Evolutionary conservation across 306 rosid genomes (phyloP).

Genomic region (Nissolia schottii): DNA sequence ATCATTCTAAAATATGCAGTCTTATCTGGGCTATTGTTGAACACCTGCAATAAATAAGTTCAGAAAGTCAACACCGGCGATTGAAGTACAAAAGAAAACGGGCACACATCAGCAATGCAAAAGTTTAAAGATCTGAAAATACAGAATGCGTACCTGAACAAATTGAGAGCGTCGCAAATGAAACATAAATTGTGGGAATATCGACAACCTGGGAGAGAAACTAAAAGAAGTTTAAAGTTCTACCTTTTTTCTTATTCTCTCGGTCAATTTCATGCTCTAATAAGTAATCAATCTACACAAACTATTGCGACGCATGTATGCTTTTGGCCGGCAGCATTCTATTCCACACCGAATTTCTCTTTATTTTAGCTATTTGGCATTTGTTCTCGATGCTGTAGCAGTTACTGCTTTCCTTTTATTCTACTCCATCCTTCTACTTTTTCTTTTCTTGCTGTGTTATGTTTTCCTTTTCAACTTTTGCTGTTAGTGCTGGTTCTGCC

Average conservation of each 20-base stretch:
- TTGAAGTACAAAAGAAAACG: neutral
- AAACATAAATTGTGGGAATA: conserved; percentile 95
- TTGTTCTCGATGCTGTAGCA: too few species aligned
- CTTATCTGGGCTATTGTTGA: conserved; percentile 98
- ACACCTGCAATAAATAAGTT: conserved; percentile 54
- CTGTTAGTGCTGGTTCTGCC: too few species aligned
- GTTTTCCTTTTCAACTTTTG: too few species aligned
- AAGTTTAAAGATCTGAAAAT: neutral
- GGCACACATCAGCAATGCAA: conserved; percentile 17
- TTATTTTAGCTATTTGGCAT: too few species aligned
- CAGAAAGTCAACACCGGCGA: neutral
- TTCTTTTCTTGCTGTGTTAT: too few species aligned
- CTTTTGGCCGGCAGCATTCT: too few species aligned
- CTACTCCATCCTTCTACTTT: too few species aligned
- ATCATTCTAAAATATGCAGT: conserved; percentile 98
- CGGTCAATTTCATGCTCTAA: neutral
- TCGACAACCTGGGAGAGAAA: conserved; percentile 92
- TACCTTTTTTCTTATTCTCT: neutral
- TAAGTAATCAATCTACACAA: neutral
- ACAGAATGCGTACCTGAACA: conserved; percentile 68
- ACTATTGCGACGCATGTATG: too few species aligned
- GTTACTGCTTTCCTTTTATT: too few species aligned
- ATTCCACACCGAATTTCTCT: too few species aligned
- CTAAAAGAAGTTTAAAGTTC: conserved; percentile 71
- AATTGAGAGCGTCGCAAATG: conserved; percentile 94